A percentile compares a stretch with the other conserved stretches of the same genome.
Conservation (phyloP, 176 grass and related monocot genomes). For the Chrysopogon serrulatus region DNA sequence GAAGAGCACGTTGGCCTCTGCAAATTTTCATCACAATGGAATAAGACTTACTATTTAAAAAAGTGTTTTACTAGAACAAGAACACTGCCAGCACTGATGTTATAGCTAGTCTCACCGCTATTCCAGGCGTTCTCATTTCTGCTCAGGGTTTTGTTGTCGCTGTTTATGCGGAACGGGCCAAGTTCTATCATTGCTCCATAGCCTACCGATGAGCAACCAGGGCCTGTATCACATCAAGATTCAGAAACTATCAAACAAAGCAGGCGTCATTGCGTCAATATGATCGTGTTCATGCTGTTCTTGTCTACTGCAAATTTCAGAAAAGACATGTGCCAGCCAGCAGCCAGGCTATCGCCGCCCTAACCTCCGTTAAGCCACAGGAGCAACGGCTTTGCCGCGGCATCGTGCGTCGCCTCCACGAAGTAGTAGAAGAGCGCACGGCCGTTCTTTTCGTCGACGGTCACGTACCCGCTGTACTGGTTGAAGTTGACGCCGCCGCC, state of each 20-base stretch:
- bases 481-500: constrained; percentile 3
- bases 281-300: neutral
- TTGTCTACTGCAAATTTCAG: neutral
- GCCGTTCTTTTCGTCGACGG: constrained; percentile 36
- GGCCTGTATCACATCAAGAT: constrained; percentile 8
- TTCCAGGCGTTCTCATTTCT: constrained; percentile 52
- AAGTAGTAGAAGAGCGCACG: constrained; percentile 68
- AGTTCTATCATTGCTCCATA: constrained; percentile 59
- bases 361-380: constrained; percentile 67
- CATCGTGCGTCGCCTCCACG: constrained; percentile 17
- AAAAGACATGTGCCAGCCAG: neutral
- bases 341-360: neutral
- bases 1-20: constrained; percentile 55
- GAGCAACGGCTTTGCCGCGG: constrained; percentile 41
- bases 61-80: neutral
- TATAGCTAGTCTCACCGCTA: neutral
- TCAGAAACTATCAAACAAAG: neutral
- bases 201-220: constrained; percentile 55
- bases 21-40: neutral
- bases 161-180: constrained; percentile 37
- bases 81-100: neutral
- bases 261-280: neutral
- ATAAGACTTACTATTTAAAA: neutral
- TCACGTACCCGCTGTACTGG: constrained; percentile 55
- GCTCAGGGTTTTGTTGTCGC: constrained; percentile 47